phyloP scores from a whole-genome alignment of 495 filamentous ascomycete species.

The Podospora tetraspora region DNA sequence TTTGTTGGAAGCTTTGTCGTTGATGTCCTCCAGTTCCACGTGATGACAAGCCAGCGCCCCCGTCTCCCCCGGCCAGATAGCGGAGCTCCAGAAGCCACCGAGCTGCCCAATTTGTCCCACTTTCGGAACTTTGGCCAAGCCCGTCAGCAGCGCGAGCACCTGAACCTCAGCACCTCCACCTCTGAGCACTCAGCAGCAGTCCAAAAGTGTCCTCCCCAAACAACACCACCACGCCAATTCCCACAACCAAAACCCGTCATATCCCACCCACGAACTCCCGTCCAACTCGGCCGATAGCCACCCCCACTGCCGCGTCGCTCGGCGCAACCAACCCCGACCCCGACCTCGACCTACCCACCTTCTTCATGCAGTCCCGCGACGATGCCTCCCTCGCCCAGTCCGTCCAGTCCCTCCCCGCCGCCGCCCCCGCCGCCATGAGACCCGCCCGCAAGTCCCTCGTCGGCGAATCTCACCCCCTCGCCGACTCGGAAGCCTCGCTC shows the following conservation, averaged over 20 bases:
- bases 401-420: conserved; percentile 39
- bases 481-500: conserved; percentile 42
- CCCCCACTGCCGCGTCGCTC: neutral
- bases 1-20: neutral
- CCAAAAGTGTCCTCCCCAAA: neutral
- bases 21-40: neutral
- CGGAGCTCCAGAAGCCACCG: neutral
- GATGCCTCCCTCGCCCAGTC: conserved; percentile 38
- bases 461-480: conserved; percentile 28
- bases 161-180: neutral
- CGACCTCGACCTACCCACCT: neutral
- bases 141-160: neutral
- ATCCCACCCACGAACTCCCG: neutral
- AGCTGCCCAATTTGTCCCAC: neutral
- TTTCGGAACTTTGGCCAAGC: neutral
- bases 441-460: conserved; percentile 31
- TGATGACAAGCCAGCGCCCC: neutral
- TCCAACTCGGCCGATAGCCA: neutral
- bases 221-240: neutral
- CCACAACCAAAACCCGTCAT: neutral
- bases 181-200: neutral
- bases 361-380: conserved; percentile 42
- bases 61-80: neutral
- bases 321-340: neutral
- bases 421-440: conserved; percentile 37